These are phyloP conservation scores for Fomitopsis serialis DNA, from an alignment of 768 basidiomycete genomes.

Conservation along the genomic window DNA sequence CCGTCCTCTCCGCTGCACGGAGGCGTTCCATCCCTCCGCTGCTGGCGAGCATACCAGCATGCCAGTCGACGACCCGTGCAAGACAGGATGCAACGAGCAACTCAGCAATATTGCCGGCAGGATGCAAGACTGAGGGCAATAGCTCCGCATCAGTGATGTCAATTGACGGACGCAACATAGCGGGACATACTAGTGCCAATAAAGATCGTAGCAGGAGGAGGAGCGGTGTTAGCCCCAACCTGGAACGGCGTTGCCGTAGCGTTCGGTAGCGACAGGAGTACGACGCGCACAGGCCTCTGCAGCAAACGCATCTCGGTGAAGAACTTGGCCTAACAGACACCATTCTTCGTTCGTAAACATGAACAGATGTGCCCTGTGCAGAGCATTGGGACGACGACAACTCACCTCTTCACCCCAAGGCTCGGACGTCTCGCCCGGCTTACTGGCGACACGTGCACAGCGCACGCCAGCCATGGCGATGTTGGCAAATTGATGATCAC, in stretches of 20 bases:
- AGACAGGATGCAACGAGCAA: slow-evolving; percentile 79
- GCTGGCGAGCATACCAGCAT: slow-evolving; percentile 88
- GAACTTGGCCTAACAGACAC: slow-evolving; percentile 65
- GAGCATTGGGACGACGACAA: slow-evolving; percentile 5
- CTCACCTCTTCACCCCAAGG: slow-evolving; percentile 85
- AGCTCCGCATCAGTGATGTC: background rate
- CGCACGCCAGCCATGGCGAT: slow-evolving; percentile 81
- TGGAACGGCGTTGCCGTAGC: slow-evolving; percentile 81
- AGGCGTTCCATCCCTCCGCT: slow-evolving; percentile 85
- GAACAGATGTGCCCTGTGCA: background rate
- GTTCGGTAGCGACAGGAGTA: slow-evolving; percentile 75
- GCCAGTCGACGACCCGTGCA: slow-evolving; percentile 94
- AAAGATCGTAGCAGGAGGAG: slow-evolving; percentile 75
- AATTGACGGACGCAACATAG: background rate
- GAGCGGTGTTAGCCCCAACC: slow-evolving; percentile 44
- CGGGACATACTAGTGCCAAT: slow-evolving; percentile 70
- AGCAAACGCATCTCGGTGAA: slow-evolving; percentile 88
- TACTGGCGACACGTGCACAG: slow-evolving; percentile 62
- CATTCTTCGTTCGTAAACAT: background rate
- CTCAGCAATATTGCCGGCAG: slow-evolving; percentile 92
- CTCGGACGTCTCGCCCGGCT: slow-evolving; percentile 75
- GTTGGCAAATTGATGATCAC: slow-evolving; percentile 87
- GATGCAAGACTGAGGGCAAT: slow-evolving; percentile 62
- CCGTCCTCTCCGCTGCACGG: slow-evolving; percentile 74
- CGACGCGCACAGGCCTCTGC: slow-evolving; percentile 71